Evolutionary conservation across 2,329 filamentous ascomycete species (phyloP).

Genomic region (Septoria linicola): DNA sequence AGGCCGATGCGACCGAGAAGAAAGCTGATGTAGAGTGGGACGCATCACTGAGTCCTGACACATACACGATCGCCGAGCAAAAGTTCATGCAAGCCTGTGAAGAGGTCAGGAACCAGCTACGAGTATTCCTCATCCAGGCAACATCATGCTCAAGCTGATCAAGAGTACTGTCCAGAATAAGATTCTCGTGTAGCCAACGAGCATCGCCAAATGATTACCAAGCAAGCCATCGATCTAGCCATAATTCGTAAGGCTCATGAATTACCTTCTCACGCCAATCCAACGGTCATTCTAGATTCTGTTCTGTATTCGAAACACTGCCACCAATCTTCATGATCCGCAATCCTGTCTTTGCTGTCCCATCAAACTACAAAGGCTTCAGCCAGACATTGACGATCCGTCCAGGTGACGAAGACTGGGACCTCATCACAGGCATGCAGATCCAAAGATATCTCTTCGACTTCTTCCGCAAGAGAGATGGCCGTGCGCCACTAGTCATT

Average conservation of each 20-base stretch:
- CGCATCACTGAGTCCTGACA: neutral
- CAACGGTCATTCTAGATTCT: neutral
- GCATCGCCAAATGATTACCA: slow-evolving; percentile 3
- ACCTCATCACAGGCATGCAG: neutral
- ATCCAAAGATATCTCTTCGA: slow-evolving; percentile 1
- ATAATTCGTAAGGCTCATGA: neutral
- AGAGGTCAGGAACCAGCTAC: neutral
- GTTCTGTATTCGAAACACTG: neutral
- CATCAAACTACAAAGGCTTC: slow-evolving; percentile 2
- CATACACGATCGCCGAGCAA: neutral
- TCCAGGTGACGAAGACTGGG: neutral
- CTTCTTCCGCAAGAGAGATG: neutral
- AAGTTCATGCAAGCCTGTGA: neutral
- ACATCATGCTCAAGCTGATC: no score
- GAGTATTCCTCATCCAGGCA: no score
- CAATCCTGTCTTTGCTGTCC: slow-evolving; percentile 2
- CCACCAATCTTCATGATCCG: slow-evolving; percentile 9
- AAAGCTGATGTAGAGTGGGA: neutral
- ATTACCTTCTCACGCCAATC: neutral
- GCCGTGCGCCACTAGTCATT: neutral
- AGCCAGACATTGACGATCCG: neutral
- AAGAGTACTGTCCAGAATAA: no score
- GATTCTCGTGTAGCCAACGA: neutral
- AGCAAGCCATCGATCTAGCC: neutral
- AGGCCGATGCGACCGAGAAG: neutral